Evolutionary conservation across 768 basidiomycete genomes (phyloP).

Genomic region (Lepiota venenata): DNA sequence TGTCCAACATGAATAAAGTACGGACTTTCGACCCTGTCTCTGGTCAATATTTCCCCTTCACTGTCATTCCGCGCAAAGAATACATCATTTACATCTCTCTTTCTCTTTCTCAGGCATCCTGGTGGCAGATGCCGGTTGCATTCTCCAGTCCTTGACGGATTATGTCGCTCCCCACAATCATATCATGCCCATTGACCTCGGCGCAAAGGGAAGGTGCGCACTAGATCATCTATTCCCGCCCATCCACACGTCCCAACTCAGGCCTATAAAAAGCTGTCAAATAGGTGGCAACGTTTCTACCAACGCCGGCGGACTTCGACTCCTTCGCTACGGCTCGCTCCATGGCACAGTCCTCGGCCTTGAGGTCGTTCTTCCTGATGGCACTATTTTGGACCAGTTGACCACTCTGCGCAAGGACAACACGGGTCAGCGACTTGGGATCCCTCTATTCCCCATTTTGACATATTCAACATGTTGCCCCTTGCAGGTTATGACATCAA

Average conservation of each 20-base stretch:
- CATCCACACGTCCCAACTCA: slow-evolving; percentile 4
- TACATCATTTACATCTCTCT: slow-evolving; percentile 3
- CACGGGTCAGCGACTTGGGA: slow-evolving; percentile 59
- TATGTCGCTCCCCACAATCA: slow-evolving; percentile 84
- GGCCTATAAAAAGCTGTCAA: slow-evolving; percentile 71
- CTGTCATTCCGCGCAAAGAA: slow-evolving; percentile 5
- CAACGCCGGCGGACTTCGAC: slow-evolving; percentile 94
- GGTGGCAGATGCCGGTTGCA: slow-evolving; percentile 92
- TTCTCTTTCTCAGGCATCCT: slow-evolving; percentile 60
- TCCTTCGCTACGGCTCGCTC: slow-evolving; percentile 91
- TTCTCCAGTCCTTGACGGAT: slow-evolving; percentile 85
- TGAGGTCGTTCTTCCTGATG: slow-evolving; percentile 94
- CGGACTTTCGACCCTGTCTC: slow-evolving; percentile 84
- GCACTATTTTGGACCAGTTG: slow-evolving; percentile 84
- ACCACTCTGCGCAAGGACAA: slow-evolving; percentile 96
- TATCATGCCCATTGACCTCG: slow-evolving; percentile 95
- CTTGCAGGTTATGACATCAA: slow-evolving; percentile 92
- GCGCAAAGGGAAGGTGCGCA: slow-evolving; percentile 88
- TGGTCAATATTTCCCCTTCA: slow-evolving; percentile 39
- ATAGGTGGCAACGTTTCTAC: slow-evolving; percentile 97
- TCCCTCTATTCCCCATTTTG: background rate
- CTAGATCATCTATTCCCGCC: background rate
- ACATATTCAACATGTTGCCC: slow-evolving; percentile 4
- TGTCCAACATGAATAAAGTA: slow-evolving; percentile 78
- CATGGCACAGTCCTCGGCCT: slow-evolving; percentile 94